Evolutionary conservation across 2,329 filamentous ascomycete genomes (phyloP), one percentile per base, ranked within the genome.

Genomic region (Rhinocladiella similis): DNA sequence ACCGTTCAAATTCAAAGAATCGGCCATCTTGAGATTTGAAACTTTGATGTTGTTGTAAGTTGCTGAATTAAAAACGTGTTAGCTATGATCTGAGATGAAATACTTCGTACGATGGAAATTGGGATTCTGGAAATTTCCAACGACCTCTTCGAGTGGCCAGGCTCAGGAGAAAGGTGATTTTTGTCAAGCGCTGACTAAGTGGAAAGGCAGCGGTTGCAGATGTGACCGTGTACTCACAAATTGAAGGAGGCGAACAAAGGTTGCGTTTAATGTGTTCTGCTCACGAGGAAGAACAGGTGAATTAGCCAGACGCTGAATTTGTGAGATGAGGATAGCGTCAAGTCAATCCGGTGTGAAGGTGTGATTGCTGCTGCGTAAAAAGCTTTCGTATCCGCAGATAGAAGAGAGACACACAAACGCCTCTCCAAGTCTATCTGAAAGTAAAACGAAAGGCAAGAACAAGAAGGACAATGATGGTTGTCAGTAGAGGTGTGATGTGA

Each of bases 1-100:
- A 68, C 77, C 76, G 68, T 76, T 76, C 75, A 84, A 82, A 69
- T 82, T 80, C 68, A 84, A 75, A 69, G 81, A 76, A 65, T 80
- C 76, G 67, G 78, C 78, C 78, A 81, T 81, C 50, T 64, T 65
- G 47, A 19, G 19, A 13, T 33, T 38, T 45, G 5, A 13, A 25
- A 42, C 39, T 14, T 6, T 13, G 13, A 46, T 50, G 48, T 42
- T 50, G 25, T 35, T 25, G 16, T 6, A 36, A 33, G 52, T 35
- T 56, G 43, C 48, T 49, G 47, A 27, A 14, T n/a, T 33, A 6
- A 14, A 27, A 19, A 48, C 10, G 29, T 9, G 29, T 33, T 33
- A 33, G 29, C 10, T 9, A 33, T 9, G 3, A 12, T 33, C 10
- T 12, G 29, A 33, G 10, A 33, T 33, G 10, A 33, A 12, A 33